These are phyloP conservation scores for Aspergillus pseudoviridinutans DNA, from an alignment of 2,329 filamentous ascomycete species.

Conservation along the genomic window DNA sequence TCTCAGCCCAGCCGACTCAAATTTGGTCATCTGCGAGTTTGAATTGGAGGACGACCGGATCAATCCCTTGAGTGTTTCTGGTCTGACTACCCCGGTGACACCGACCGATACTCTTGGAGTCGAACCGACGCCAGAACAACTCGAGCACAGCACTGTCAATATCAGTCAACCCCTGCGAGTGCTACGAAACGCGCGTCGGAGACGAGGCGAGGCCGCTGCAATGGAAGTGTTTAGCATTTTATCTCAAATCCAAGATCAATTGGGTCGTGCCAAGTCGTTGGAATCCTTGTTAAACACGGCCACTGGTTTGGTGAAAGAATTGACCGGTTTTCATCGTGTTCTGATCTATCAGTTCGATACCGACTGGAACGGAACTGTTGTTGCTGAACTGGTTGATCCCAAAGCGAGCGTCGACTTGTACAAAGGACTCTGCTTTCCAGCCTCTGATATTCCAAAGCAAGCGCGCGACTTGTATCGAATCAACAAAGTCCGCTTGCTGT, in stretches of 20 bases:
- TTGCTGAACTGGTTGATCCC: constrained; percentile 81
- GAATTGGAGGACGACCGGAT: constrained; percentile 80
- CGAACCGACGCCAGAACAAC: constrained; percentile 69
- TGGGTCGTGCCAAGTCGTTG: constrained; percentile 60
- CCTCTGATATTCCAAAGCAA: constrained; percentile 80
- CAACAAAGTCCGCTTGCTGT: constrained; percentile 83
- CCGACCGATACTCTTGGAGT: constrained; percentile 61
- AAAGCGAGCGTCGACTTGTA: constrained; percentile 76
- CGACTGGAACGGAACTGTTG: constrained; percentile 77
- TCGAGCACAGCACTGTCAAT: constrained; percentile 70
- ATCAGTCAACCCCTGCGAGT: constrained; percentile 74
- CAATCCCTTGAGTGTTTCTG: constrained; percentile 24
- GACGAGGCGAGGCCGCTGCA: constrained; percentile 73
- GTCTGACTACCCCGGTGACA: constrained; percentile 11
- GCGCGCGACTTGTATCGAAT: constrained; percentile 85
- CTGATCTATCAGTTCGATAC: constrained; percentile 92
- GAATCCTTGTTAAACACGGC: constrained; percentile 74
- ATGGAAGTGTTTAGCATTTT: constrained; percentile 95
- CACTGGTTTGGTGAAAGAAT: constrained; percentile 80
- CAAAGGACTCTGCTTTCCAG: constrained; percentile 83
- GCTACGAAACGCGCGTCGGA: constrained; percentile 68
- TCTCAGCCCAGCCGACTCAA: constrained; percentile 62
- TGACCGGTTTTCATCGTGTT: constrained; percentile 86
- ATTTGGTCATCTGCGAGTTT: constrained; percentile 81
- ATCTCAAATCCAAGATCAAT: constrained; percentile 85